Percentiles rank a stretch among this genome's conserved stretches.
These are phyloP conservation scores for Leccinum boreale DNA, from an alignment of 768 basidiomycete genomes.

Conservation along the genomic window DNA sequence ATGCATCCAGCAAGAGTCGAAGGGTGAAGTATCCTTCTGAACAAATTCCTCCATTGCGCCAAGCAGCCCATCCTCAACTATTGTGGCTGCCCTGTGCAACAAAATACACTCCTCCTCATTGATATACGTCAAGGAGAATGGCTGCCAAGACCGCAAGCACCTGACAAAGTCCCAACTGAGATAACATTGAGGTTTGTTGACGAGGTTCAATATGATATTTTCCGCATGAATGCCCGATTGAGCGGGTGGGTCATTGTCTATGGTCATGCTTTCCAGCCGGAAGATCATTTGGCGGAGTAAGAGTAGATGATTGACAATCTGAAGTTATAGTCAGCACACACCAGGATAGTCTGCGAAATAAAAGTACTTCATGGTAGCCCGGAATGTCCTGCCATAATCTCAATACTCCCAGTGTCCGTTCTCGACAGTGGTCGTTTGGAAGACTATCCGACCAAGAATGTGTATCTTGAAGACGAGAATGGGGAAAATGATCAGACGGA, in stretches of 20 bases:
- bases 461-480: constrained; percentile 96
- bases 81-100: constrained; percentile 57
- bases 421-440: constrained; percentile 61
- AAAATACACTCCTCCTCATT: constrained; percentile 55
- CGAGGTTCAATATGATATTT: constrained; percentile 59
- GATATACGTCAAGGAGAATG: constrained; percentile 60
- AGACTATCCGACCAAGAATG: constrained; percentile 87
- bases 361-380: constrained; percentile 67
- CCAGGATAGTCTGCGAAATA: constrained; percentile 7
- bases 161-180: constrained; percentile 56
- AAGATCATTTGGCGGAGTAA: constrained; percentile 69
- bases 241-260: constrained; percentile 57
- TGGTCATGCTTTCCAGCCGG: constrained; percentile 70
- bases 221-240: constrained; percentile 67
- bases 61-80: constrained; percentile 65
- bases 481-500: constrained; percentile 85
- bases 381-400: constrained; percentile 40
- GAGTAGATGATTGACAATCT: constrained; percentile 73
- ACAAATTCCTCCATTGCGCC: constrained; percentile 61
- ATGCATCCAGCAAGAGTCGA: constrained; percentile 49
- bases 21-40: constrained; percentile 29
- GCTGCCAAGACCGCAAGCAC: constrained; percentile 57
- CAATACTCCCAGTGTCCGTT: constrained; percentile 59
- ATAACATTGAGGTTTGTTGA: constrained; percentile 59
- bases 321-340: constrained; percentile 8